Evolutionary conservation across 352 stramenopile species (phyloP).

Genomic region (Phytophthora niederhauseri): DNA sequence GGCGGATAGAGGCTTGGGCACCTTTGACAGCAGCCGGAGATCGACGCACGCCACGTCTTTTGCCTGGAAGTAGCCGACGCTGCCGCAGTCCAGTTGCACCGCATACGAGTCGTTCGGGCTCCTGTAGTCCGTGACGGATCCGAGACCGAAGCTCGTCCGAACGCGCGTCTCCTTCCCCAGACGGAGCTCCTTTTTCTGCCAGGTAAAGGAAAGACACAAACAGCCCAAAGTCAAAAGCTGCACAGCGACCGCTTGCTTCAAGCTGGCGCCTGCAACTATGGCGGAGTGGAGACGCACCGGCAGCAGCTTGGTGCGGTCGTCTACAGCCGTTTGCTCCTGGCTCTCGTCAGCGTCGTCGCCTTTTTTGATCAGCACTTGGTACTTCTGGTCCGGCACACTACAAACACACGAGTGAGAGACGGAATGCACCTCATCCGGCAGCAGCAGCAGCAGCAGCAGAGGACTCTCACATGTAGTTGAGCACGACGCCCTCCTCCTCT

Average conservation of each 20-base stretch:
- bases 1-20: conserved; percentile 71
- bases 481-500: conserved; percentile 15
- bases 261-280: not conserved
- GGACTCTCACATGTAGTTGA: conserved; percentile 33
- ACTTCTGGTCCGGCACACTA: conserved; percentile 36
- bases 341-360: not conserved
- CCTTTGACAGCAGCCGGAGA: conserved; percentile 62
- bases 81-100: conserved; percentile 41
- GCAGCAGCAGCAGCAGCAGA: not conserved
- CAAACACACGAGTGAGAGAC: not conserved
- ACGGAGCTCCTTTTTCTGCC: conserved; percentile 37
- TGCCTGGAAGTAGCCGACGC: conserved; percentile 42
- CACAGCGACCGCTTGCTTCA: not conserved
- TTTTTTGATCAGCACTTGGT: conserved; percentile 25
- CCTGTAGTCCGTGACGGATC: conserved; percentile 30
- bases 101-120: conserved; percentile 41
- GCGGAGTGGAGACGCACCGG: conserved; percentile 27
- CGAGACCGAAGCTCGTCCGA: conserved; percentile 33
- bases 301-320: conserved; percentile 35
- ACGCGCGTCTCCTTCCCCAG: conserved; percentile 35
- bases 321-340: not conserved
- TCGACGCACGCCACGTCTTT: conserved; percentile 68
- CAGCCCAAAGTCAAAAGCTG: not conserved
- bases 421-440: no score
- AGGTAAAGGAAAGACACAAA: not conserved